These are phyloP conservation scores for Eucalyptus viminalis DNA, from an alignment of 345 rosid genomes.

Conservation along the genomic window DNA sequence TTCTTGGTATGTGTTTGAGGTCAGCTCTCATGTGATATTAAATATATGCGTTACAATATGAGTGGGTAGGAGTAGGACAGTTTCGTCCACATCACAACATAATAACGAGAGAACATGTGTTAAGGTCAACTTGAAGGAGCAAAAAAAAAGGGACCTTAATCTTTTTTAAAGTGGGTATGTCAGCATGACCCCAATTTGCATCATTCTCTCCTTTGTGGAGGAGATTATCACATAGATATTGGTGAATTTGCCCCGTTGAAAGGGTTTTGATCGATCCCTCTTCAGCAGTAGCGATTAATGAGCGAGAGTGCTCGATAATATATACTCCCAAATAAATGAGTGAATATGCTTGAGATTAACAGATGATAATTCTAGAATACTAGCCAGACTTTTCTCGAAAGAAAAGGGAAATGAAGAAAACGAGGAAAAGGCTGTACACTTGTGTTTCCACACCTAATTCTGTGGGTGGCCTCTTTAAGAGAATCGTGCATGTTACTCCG, in stretches of 20 bases:
- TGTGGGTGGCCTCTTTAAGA: background rate
- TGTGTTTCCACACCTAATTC: background rate
- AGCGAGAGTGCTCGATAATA: background rate
- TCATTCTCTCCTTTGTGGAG: background rate
- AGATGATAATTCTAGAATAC: background rate
- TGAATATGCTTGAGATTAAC: background rate
- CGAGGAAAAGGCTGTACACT: background rate
- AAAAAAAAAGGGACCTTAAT: background rate
- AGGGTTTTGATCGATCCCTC: background rate
- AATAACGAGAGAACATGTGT: background rate
- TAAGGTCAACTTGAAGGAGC: background rate
- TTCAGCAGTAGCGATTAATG: background rate
- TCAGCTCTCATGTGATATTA: background rate
- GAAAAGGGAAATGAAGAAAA: background rate
- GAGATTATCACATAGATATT: background rate
- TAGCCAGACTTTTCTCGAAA: background rate
- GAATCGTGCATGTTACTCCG: background rate
- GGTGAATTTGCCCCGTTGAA: background rate
- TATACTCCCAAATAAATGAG: background rate
- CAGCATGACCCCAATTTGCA: background rate
- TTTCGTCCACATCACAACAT: background rate
- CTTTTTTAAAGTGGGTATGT: background rate
- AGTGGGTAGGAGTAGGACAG: background rate
- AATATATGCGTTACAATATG: background rate
- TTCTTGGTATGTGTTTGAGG: background rate